Evolutionary conservation across 2,329 filamentous ascomycete species (phyloP).

Genomic region (Xylaria sp.): DNA sequence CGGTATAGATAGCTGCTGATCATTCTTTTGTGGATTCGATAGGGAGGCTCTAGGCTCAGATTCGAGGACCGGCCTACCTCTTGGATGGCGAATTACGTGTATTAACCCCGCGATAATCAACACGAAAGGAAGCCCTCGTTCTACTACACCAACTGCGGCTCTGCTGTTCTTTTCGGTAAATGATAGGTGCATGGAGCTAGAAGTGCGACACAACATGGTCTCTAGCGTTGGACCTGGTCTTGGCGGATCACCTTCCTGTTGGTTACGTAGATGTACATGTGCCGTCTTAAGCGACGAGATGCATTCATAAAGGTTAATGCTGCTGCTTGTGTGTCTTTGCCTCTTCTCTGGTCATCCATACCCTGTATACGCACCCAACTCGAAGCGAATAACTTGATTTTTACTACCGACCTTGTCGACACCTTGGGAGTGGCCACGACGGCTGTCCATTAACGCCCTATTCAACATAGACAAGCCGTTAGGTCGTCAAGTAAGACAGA

Average conservation of each 20-base stretch:
- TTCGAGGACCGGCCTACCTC: not conserved
- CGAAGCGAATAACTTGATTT: not conserved
- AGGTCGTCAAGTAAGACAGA: no score
- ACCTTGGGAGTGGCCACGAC: not conserved
- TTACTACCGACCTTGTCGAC: not conserved
- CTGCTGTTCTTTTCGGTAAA: not conserved
- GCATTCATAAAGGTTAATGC: conserved; percentile 1
- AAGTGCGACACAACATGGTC: not conserved
- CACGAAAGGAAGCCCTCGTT: not conserved
- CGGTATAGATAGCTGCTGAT: not conserved
- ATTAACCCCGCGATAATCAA: not conserved
- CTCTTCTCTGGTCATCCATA: not conserved
- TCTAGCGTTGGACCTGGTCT: not conserved
- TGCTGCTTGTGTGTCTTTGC: not conserved
- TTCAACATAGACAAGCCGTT: not conserved
- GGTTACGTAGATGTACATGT: not conserved
- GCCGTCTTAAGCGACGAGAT: not conserved
- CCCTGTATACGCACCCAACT: not conserved
- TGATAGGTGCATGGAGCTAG: not conserved
- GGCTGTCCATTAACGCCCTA: not conserved
- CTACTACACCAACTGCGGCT: not conserved
- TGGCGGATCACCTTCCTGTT: conserved; percentile 2
- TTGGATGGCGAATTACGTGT: not conserved
- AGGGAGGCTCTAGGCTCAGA: not conserved
- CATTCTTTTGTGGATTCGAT: not conserved